A percentile compares a stretch with the other conserved stretches of the same genome.
Evolutionary conservation across 1,284 basidiomycete species (phyloP).

Genomic region (Farysia itapuensis): DNA sequence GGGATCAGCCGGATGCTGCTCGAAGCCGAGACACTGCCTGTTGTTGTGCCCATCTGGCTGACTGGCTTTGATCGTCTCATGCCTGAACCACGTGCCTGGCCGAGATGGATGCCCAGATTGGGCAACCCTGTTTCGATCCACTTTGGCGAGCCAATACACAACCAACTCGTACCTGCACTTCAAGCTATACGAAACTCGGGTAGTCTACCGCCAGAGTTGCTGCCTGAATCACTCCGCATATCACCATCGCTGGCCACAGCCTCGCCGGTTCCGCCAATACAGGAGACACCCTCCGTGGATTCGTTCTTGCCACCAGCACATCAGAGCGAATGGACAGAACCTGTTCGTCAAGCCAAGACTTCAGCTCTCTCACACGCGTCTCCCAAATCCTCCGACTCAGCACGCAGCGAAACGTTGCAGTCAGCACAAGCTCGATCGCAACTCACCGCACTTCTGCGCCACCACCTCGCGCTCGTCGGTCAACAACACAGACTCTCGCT

Average conservation of each 20-base stretch:
- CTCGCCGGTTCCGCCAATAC: too few species aligned
- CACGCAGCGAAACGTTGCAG: background rate
- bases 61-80: constrained; percentile 65
- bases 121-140: constrained; percentile 44
- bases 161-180: constrained; percentile 14
- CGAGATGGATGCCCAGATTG: constrained; percentile 45
- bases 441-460: constrained; percentile 15
- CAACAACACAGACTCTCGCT: constrained; percentile 9
- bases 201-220: constrained; percentile 9
- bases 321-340: background rate
- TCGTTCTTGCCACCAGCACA: too few species aligned
- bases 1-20: constrained; percentile 72
- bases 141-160: constrained; percentile 48
- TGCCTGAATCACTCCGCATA: constrained; percentile 9
- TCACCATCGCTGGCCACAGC: too few species aligned
- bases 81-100: constrained; percentile 51
- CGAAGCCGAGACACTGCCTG: constrained; percentile 62
- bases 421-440: constrained; percentile 19
- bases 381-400: background rate
- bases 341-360: background rate
- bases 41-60: constrained; percentile 93
- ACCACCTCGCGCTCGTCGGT: constrained; percentile 15
- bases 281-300: too few species aligned
- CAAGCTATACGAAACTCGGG: constrained; percentile 2
- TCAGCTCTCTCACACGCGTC: background rate